Evolutionary conservation across 768 basidiomycete species (phyloP), one percentile per base, ranked within the genome.

Genomic region (Trametes cinnabarina): DNA sequence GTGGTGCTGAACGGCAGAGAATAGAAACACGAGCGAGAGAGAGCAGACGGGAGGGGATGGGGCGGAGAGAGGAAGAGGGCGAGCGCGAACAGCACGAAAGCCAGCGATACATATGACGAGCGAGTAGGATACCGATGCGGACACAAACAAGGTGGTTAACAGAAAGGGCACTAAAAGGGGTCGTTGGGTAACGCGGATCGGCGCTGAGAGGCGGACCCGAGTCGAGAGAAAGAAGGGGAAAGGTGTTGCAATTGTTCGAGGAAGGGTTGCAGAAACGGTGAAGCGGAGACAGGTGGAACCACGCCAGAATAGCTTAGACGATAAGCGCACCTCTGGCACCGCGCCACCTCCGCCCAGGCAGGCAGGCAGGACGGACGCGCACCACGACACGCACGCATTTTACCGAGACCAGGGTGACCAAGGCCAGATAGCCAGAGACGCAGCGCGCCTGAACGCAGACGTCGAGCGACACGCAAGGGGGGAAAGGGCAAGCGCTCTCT

Each of bases 81-180:
- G 55, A 57, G 57, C 50, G 54, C 55, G 12, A 47, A 53, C 55
- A 61, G 60, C 60, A 61, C 55, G 60, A 61, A 32, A 61, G 60
- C 60, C 60, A 57, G 28, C 22, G 47, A 51, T 60, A 60, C 59
- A 60, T 53, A 59, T 46, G 37, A 55, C 49, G 51, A 61, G 60
- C 60, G 60, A 56, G 55, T 61, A 61, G 43, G 50, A 40, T 61
- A 61, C 55, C 44, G 34, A 23, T 8, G 34, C 34, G 23, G 35
- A 42, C 28, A 42, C 25, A 30, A 60, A 37, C 15, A 30, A 26
- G 14, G 42, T 14, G 47, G n/a, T n/a, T 46, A 30, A 39, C 15
- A 53, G 46, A 34, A 17, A 22, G 34, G 46, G 12, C 30, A 1
- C 30, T 32, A 41, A 47, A 46, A 40, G 47, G 30, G 37, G n/a